Evolutionary conservation across 2,329 filamentous ascomycete species (phyloP), one percentile per base, ranked within the genome.

Genomic region (Aspergillus transmontanensis): DNA sequence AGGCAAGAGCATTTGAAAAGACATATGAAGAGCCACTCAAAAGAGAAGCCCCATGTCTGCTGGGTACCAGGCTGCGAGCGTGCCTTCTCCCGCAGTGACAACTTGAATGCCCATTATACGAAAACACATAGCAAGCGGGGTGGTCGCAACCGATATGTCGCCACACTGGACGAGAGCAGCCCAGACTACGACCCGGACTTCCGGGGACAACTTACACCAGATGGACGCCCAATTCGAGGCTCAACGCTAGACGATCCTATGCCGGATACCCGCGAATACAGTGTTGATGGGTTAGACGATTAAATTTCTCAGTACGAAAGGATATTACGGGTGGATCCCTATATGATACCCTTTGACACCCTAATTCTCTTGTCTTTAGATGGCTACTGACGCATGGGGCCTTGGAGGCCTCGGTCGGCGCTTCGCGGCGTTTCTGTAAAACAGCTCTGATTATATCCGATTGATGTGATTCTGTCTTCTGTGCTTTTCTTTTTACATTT

Each of bases 1-100:
- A 72, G 82, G 55, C 80, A 82, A 63, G 82, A 84, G 65, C 82
- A 84, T 61, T 71, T 83, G 21, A 82, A 83, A 72, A 73, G 82
- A 12, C 82, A 84, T 67, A 79, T 80, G 73, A 80, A 78, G 69
- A 82, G 77, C 19, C 81, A 83, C 60, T 80, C 80, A 36, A 77
- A 79, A 62, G 77, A 80, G 57, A 79, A 79, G 68, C 76, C 76
- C 4, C 78, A 80, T 69, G 73, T 76, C 10, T 81, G 80, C 64
- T 81, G 79, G 80, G 78, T 80, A 2, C 77, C 78, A 1, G 79
- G 75, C 11, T 81, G 79, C 63, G 74, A 78, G 54, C 73, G 76
- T 9, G 75, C 74, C 2, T 82, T 82, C 65, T 79, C 77, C 4
- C 72, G 80, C 51, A 81, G 77, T 28, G 80, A 82, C 64, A 81